phyloP scores from a whole-genome alignment of 176 grass and related monocot species.

The Oropetium thomaeum region DNA sequence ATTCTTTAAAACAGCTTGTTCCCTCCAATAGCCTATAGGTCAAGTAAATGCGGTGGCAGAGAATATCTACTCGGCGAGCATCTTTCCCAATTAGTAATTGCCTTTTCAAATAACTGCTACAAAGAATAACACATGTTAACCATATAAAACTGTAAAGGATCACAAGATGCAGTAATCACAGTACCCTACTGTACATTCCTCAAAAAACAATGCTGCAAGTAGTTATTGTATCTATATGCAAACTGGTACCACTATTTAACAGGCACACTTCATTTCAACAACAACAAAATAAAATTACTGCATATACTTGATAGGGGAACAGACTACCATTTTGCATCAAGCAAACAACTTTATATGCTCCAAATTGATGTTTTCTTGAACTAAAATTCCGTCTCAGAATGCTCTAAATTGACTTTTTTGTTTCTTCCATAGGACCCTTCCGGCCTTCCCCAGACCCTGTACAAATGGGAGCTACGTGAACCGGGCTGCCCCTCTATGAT shows the following conservation, averaged over 20 bases:
- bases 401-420: too few relatives aligned
- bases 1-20: conserved; percentile 65
- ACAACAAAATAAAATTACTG: too few relatives aligned
- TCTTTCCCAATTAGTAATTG: conserved; percentile 83
- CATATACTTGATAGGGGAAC: too few relatives aligned
- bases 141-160: conserved; percentile 23
- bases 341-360: conserved; percentile 1
- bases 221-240: neutral
- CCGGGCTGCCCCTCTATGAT: too few relatives aligned
- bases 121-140: conserved; percentile 29
- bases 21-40: conserved; percentile 74
- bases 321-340: neutral
- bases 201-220: conserved; percentile 16
- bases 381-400: neutral
- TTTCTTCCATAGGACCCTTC: too few relatives aligned
- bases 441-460: too few relatives aligned
- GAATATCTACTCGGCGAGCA: conserved; percentile 78
- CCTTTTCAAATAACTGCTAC: conserved; percentile 85
- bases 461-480: too few relatives aligned
- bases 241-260: neutral
- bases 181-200: too few relatives aligned
- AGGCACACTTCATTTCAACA: neutral
- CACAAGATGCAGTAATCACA: neutral
- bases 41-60: conserved; percentile 84
- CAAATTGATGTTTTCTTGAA: neutral